Evolutionary conservation across 2,329 filamentous ascomycete genomes (phyloP), one percentile per base, ranked within the genome.

Genomic region (Nothopassalora personata): DNA sequence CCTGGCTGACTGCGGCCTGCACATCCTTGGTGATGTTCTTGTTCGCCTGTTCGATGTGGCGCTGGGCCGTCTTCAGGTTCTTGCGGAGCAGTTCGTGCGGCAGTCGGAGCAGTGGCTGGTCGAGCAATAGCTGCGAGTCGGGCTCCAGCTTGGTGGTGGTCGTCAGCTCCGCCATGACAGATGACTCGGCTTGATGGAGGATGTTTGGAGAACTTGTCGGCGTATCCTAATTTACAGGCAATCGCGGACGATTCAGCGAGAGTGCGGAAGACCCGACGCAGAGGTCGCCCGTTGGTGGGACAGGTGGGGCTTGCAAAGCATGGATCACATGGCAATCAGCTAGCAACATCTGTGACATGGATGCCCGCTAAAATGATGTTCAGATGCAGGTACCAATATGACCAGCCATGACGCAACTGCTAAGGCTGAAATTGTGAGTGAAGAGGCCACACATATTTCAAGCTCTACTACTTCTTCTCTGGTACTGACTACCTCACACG

Each of bases 61-160:
- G 86, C 72, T 91, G 89, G 47, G 89, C 89, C 3, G 87, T 86
- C 69, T 96, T 94, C 77, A 97, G 95, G 77, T 96, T 97, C 74
- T 94, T 93, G 57, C 91, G 88, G 23, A 95, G 86, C 58, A 97
- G 88, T 73, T 97, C 94, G 75, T 93, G 88, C 18, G 94, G 94
- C 23, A 97, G 85, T 34, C 92, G 91, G 66, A 99, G 86, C 65
- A 97, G 88, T 4, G 93, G 89, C 83, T 97, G 93, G 72, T 99
- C 94, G 56, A 93, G 84, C 59, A 92, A 82, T 51, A 92, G 81
- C 71, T 93, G 89, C 63, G 85, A 85, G 68, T 86, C 86, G 66
- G 89, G 86, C 69, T 89, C 88, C 67, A 92, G 82, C 74, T 86
- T 87, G 53, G 84, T 84, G 57, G 83, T 84, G 57, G 83, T 75